A percentile compares a stretch with the other conserved stretches of the same genome.
phyloP scores from a whole-genome alignment of 179 eudicot species.

The Beta lomatogona region DNA sequence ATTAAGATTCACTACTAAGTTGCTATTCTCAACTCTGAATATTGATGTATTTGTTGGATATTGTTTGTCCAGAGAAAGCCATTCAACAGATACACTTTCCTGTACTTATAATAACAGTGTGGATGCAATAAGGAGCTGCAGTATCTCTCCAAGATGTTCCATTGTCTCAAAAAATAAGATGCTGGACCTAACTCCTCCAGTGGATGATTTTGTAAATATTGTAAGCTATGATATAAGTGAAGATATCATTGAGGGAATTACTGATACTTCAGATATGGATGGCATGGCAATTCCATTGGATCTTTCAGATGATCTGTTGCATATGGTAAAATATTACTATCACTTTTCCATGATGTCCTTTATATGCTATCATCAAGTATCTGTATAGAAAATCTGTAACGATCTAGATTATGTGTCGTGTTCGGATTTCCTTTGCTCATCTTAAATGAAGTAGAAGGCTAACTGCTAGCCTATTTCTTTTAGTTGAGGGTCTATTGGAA shows the following conservation, averaged over 20 bases:
- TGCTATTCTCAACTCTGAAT: neutral
- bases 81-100: slow-evolving; percentile 20
- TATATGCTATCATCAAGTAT: neutral
- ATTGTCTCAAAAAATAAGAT: slow-evolving; percentile 20
- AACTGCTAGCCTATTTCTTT: neutral
- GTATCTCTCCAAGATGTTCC: slow-evolving; percentile 23
- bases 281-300: slow-evolving; percentile 73
- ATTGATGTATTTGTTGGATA: slow-evolving; percentile 9
- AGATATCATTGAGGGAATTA: slow-evolving; percentile 26
- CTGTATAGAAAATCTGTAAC: too few relatives aligned
- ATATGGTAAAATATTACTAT: slow-evolving; percentile 54
- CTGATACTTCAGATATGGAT: slow-evolving; percentile 39
- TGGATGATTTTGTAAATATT: slow-evolving; percentile 32
- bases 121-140: slow-evolving; percentile 27
- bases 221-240: slow-evolving; percentile 25
- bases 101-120: slow-evolving; percentile 17
- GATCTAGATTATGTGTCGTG: neutral
- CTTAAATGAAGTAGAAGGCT: neutral
- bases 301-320: slow-evolving; percentile 94
- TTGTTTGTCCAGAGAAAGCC: slow-evolving; percentile 35
- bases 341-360: neutral
- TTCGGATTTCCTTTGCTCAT: neutral
- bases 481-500: neutral
- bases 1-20: neutral
- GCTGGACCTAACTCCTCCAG: slow-evolving; percentile 13